Base-by-base conservation (phyloP, 495 filamentous ascomycete genomes). In the Hypoxylon cercidicola region DNA sequence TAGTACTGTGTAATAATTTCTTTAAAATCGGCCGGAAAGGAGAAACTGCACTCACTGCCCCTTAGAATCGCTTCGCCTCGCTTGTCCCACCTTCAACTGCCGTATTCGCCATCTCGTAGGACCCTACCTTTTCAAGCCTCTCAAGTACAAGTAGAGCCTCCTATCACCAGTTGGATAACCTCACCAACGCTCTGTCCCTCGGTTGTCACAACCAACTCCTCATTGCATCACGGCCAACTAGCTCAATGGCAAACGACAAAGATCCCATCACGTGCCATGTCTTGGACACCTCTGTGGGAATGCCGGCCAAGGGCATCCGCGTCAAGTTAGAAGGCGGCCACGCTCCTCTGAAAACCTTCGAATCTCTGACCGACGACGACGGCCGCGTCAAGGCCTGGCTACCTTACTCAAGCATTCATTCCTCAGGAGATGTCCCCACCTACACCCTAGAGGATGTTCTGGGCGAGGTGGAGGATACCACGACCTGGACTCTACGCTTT, bases 321-420 rank as follows among this genome's bases (percentile, higher is more conserved):
- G 92, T 96, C 75, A 88, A 88, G 71, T 77, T 89, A 23, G 84
- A 88, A 39, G 91, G 90, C 39, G 84, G 81, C 9, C 89, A 89
- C 25, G 85, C 84, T 25, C 70, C 78, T 21, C 78, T 79, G 50
- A 90, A 88, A 78, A 85, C 81, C 40, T 84, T 84, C 55, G 79
- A 82, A 60, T 89, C 86, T 21, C 81, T 77, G 7, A 98, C 95
- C 55, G 89, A 96, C 79, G 79, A 85, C 63, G 95, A 99, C 79
- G 95, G 95, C 60, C 88, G 95, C 51, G 87, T 99, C 66, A 86
- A 86, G 19, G 79, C 79, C 41, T 99, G 95, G 95, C 83, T 84
- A 3, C 81, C 88, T 3, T 79, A 81, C 45, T 75, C 71, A 39
- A 74, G 78, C 15, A 71, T 73, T 43, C 79, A 75, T 52, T 67